Base-by-base conservation (phyloP, 371 early-diverging fungal genomes). In the Haplosporangium sp. region DNA sequence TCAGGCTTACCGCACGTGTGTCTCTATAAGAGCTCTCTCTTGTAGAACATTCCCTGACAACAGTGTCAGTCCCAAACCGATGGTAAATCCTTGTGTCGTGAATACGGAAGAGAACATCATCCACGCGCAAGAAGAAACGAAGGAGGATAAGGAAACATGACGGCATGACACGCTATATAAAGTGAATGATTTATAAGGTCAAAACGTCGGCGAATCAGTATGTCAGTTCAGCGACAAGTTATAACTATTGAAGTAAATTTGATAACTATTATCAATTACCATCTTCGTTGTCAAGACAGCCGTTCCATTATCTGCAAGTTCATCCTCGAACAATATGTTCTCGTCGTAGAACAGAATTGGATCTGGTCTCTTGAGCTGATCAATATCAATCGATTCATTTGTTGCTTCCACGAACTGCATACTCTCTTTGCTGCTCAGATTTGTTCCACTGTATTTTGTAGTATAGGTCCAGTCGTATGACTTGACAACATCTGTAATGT, bases 381-480 rank as follows among this genome's bases (percentile, higher is more conserved):
- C 91, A 19, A 94, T 84, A 84, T 97, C 92, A 48, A 98, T 92
- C 9, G 76, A 72, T 1, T 82, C 75, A 2, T 63, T 67, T 4
- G 86, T 84, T 1, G 72, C 63, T 35, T 67, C 62, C 17, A 85
- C 76, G 68, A 75, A 70, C 42, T 78, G 58, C 65, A 74, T 56
- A 10, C 39, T 3, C 4, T 64, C 57, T 4, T 44, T 34, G 13
- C 17, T 34, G 10, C 68, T 63, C 55, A 47, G n/a, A n/a, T 56
- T 61, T 5, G 63, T 61, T 5, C 97, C 97, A 50, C 75, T 77
- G 85, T 97, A 96, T 13, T 82, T 83, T 13, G 96, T 94, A 4
- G 94, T 85, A 69, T 94, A 97, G 0, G 97, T 97, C 98, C 98
- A 98, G 77, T 98, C 97, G 73, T 95, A 98, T 1, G 97, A 96